phyloP scores from a whole-genome alignment of 108 stramenopile genomes.

The Fragilariopsis cylindrus region DNA sequence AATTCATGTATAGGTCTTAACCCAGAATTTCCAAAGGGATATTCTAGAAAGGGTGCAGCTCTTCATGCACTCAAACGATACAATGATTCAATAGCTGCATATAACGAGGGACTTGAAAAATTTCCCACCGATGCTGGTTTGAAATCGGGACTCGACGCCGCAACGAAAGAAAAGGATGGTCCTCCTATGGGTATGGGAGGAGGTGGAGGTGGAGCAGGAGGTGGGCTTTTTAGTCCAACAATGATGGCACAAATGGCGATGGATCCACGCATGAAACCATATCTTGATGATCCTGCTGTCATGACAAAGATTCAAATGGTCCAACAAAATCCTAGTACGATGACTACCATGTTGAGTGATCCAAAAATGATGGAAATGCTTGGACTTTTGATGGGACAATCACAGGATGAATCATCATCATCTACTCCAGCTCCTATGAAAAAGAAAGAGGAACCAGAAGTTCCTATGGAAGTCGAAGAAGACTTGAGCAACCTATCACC shows the following conservation, averaged over 20 bases:
- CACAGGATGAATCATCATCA: slow-evolving; percentile 34
- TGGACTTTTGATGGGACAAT: slow-evolving; percentile 78
- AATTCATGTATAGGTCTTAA: slow-evolving; percentile 89
- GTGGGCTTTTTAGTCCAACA: slow-evolving; percentile 80
- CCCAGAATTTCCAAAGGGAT: slow-evolving; percentile 91
- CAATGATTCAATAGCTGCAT: slow-evolving; percentile 94
- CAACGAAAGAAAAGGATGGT: slow-evolving; percentile 84
- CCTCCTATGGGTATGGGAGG: slow-evolving; percentile 43
- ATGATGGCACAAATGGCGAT: slow-evolving; percentile 87
- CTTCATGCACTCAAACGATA: slow-evolving; percentile 93
- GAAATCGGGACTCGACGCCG: slow-evolving; percentile 85
- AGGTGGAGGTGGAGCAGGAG: slow-evolving; percentile 27
- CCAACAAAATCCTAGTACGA: slow-evolving; percentile 86
- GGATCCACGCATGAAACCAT: slow-evolving; percentile 88
- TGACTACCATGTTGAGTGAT: slow-evolving; percentile 85
- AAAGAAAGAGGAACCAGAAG: slow-evolving; percentile 32
- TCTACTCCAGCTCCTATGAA: slow-evolving; percentile 31
- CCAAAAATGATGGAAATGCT: slow-evolving; percentile 72
- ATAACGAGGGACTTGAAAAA: slow-evolving; percentile 88
- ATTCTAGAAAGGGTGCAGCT: slow-evolving; percentile 92
- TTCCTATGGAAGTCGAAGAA: slow-evolving; percentile 69
- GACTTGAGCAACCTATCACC: slow-evolving; percentile 75
- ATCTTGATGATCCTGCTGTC: slow-evolving; percentile 90
- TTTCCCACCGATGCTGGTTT: slow-evolving; percentile 90
- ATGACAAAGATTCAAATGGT: slow-evolving; percentile 90